Conservation (phyloP, 2,329 filamentous ascomycete genomes). For the Colletotrichum sidae region DNA sequence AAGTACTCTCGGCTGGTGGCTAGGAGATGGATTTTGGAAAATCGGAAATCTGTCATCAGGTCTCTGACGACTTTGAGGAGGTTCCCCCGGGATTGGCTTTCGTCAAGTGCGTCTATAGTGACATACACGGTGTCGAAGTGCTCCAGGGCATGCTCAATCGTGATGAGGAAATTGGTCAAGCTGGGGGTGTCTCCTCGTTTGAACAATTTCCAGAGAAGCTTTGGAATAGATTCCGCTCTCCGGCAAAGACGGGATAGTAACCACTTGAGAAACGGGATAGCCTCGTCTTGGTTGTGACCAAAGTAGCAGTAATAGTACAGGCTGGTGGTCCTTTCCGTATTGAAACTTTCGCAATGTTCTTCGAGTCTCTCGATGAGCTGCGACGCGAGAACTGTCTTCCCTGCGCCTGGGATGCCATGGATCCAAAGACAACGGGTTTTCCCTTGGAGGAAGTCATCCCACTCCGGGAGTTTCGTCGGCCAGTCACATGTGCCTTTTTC, state of each 20-base stretch:
- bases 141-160: background rate
- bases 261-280: background rate
- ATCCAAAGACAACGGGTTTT: background rate
- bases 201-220: background rate
- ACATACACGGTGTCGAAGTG: fast-evolving
- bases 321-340: fast-evolving
- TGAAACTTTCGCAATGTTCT: fast-evolving
- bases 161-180: fast-evolving
- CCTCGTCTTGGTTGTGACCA: background rate
- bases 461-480: background rate
- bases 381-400: background rate
- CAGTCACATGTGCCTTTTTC: conserved; percentile 12
- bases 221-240: fast-evolving
- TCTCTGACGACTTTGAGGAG: background rate
- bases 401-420: conserved; percentile 5
- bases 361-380: background rate
- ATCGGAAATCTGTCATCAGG: background rate
- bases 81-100: background rate
- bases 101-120: background rate
- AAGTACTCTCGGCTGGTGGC: background rate
- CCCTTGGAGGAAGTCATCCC: background rate
- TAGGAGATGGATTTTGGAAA: background rate
- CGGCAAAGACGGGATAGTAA: background rate
- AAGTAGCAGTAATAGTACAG: conserved; percentile 18
- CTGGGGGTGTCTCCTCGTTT: background rate